Conservation (phyloP, 352 stramenopile species). For the Phytophthora multivora region DNA sequence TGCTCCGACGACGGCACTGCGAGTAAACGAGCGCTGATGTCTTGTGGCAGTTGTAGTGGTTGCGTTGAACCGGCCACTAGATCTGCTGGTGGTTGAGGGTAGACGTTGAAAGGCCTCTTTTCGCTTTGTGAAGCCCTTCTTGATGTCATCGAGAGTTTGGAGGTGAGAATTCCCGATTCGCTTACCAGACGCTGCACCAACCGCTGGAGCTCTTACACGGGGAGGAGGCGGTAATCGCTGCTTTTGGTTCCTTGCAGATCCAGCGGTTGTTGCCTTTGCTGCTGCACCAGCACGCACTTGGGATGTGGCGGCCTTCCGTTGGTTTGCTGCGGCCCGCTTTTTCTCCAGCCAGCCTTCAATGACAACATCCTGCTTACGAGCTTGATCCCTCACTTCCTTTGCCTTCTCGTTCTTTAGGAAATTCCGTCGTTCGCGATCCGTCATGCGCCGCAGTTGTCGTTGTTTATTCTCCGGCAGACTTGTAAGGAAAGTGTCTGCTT, state of each 20-base stretch:
- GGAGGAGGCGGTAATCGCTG: slow-evolving; percentile 41
- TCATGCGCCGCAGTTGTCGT: slow-evolving; percentile 66
- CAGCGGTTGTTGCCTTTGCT: slow-evolving; percentile 6
- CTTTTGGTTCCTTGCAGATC: slow-evolving; percentile 9
- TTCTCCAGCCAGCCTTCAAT: slow-evolving; percentile 79
- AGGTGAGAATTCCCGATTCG: slow-evolving; percentile 59
- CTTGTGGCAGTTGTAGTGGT: background rate
- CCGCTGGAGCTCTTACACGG: slow-evolving; percentile 45
- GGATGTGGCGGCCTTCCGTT: slow-evolving; percentile 49
- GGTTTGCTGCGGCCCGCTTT: slow-evolving; percentile 60
- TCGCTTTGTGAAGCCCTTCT: slow-evolving; percentile 60
- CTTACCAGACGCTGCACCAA: slow-evolving; percentile 59
- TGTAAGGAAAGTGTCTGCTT: slow-evolving; percentile 60
- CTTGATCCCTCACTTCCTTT: slow-evolving; percentile 32
- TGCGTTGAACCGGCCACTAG: slow-evolving; percentile 25
- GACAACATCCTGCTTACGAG: slow-evolving; percentile 68
- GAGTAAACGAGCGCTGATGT: slow-evolving; percentile 32
- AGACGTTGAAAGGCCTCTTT: slow-evolving; percentile 54
- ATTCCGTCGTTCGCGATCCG: slow-evolving; percentile 58
- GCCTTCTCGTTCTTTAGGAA: slow-evolving; percentile 69
- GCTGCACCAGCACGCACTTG: slow-evolving; percentile 28
- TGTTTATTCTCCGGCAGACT: slow-evolving; percentile 67
- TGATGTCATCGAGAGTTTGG: slow-evolving; percentile 73
- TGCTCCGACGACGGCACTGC: slow-evolving; percentile 20
- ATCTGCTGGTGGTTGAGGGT: slow-evolving; percentile 18